phyloP scores from a whole-genome alignment of 345 rosid genomes.

The Xanthoceras sorbifolium region DNA sequence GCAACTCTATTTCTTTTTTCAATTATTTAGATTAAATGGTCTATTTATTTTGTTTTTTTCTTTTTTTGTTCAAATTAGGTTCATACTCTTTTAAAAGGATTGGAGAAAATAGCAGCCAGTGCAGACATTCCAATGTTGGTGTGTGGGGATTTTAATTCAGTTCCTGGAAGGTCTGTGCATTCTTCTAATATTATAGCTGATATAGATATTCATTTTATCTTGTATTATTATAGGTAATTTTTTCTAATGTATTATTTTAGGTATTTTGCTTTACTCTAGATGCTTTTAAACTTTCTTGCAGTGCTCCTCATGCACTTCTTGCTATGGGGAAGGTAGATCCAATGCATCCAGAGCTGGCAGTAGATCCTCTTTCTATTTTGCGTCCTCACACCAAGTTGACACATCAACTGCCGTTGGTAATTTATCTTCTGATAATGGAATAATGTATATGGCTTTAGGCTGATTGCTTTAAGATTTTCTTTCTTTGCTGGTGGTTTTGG shows the following conservation, averaged over 20 bases:
- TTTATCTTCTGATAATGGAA: neutral
- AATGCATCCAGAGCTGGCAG: slow-evolving; percentile 68
- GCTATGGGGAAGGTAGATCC: slow-evolving; percentile 92
- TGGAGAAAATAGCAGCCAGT: slow-evolving; percentile 96
- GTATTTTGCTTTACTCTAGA: neutral
- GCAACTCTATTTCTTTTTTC: neutral
- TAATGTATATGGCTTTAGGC: neutral
- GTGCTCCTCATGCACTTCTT: slow-evolving; percentile 96
- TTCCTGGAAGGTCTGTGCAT: slow-evolving; percentile 81
- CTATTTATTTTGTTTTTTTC: slow-evolving; percentile 13
- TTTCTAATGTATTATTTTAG: too few species aligned
- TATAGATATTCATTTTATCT: slow-evolving; percentile 6
- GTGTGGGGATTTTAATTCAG: slow-evolving; percentile 94
- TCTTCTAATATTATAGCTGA: slow-evolving; percentile 19
- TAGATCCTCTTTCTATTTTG: slow-evolving; percentile 86
- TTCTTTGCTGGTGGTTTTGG: neutral
- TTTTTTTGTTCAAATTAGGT: slow-evolving; percentile 52
- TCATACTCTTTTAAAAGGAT: slow-evolving; percentile 91
- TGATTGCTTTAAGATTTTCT: neutral
- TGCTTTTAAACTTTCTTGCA: slow-evolving; percentile 40
- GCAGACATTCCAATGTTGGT: slow-evolving; percentile 99
- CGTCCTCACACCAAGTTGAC: slow-evolving; percentile 85
- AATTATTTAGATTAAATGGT: slow-evolving; percentile 2
- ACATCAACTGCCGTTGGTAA: slow-evolving; percentile 95
- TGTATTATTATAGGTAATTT: neutral